Percentiles rank a stretch among this genome's conserved stretches.
Conservation (phyloP, 208 protist species). For the Acanthamoeba culbertsoni region DNA sequence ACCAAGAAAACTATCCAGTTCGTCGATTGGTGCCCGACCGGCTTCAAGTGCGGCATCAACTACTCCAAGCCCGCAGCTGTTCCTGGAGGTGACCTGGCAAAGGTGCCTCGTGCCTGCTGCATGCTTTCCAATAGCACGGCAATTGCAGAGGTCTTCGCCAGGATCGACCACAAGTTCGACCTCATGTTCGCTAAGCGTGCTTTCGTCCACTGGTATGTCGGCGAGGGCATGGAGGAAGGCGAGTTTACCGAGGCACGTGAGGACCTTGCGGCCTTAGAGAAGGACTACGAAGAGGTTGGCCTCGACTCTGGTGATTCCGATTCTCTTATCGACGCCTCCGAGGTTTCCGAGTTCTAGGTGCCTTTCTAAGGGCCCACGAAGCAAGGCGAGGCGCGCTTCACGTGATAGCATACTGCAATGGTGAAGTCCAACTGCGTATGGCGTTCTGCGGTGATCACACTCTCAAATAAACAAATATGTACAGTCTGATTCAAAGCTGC, state of each 20-base stretch:
- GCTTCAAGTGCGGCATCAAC: slow-evolving; percentile 99
- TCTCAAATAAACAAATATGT: too few species aligned
- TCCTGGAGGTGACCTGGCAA: slow-evolving; percentile 94
- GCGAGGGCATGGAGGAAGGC: slow-evolving; percentile 97
- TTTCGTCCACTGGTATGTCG: slow-evolving; percentile 97
- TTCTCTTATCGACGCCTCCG: background rate
- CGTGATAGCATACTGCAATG: background rate
- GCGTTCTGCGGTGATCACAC: background rate
- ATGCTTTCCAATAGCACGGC: slow-evolving; percentile 94
- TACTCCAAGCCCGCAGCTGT: slow-evolving; percentile 94
- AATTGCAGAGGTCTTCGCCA: slow-evolving; percentile 92
- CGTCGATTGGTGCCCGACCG: slow-evolving; percentile 96
- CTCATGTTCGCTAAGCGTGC: slow-evolving; percentile 95
- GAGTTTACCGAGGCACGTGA: slow-evolving; percentile 96
- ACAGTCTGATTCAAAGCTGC: too few species aligned
- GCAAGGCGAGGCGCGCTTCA: background rate
- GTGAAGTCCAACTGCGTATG: background rate
- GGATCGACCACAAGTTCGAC: slow-evolving; percentile 95
- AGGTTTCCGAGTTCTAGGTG: background rate
- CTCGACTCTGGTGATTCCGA: background rate
- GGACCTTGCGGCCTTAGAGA: slow-evolving; percentile 95
- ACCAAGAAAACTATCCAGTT: slow-evolving; percentile 94
- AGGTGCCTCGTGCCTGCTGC: slow-evolving; percentile 93
- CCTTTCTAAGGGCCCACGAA: background rate
- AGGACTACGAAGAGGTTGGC: slow-evolving; percentile 95